Conservation (phyloP, 129 eudicot genomes). For the Flaveria brownii region DNA sequence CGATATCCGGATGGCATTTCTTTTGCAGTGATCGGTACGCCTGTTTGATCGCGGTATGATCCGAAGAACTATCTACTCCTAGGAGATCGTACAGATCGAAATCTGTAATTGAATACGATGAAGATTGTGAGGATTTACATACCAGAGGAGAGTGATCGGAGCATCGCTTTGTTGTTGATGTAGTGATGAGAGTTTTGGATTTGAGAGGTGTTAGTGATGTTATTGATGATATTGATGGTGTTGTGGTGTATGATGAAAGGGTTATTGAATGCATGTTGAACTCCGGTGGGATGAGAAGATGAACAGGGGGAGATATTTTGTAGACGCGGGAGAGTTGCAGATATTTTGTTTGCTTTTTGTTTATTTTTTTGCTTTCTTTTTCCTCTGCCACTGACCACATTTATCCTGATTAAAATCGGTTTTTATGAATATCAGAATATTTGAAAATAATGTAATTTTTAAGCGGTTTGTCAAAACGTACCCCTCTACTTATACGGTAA, state of each 20-base stretch:
- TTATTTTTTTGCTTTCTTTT: neutral
- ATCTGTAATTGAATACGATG: constrained; percentile 50
- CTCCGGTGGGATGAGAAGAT: constrained; percentile 25
- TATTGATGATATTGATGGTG: constrained; percentile 35
- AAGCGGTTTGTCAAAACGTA: neutral
- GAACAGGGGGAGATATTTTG: constrained; percentile 21
- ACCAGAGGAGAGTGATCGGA: constrained; percentile 26
- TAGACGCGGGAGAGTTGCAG: neutral
- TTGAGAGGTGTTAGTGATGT: constrained; percentile 21
- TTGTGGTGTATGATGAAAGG: constrained; percentile 28
- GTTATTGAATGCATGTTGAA: constrained; percentile 40
- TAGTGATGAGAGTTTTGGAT: constrained; percentile 23
- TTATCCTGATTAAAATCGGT: constrained; percentile 20
- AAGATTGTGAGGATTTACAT: constrained; percentile 45
- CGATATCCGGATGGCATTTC: constrained; percentile 96
- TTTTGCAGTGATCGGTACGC: constrained; percentile 85
- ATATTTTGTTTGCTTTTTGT: neutral
- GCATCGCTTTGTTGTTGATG: constrained; percentile 6
- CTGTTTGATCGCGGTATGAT: constrained; percentile 49
- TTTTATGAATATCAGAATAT: neutral
- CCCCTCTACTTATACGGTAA: no score
- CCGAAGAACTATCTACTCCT: constrained; percentile 69
- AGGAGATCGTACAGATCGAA: constrained; percentile 81
- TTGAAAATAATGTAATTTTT: neutral
- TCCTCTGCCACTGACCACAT: constrained; percentile 31